Percentiles rank a stretch among this genome's conserved stretches.
Conservation (phyloP, 2,329 filamentous ascomycete genomes). For the Sclerotinia nivalis region DNA sequence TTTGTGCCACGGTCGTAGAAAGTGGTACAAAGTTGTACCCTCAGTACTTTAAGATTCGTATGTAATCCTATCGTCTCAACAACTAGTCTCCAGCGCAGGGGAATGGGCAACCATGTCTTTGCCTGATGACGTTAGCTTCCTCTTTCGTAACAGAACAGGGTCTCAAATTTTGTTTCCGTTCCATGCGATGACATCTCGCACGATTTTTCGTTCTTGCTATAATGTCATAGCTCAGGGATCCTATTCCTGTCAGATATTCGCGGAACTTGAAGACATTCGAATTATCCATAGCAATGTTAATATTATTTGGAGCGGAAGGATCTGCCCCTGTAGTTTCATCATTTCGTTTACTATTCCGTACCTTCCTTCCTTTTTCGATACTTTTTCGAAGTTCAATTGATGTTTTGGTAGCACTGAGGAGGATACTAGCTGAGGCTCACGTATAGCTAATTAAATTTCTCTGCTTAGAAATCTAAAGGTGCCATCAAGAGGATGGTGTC, state of each 20-base stretch:
- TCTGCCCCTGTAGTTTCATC: not conserved
- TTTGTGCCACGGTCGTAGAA: too few relatives aligned
- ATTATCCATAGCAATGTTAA: not conserved
- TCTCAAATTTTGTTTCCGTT: not conserved
- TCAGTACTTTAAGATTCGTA: not conserved
- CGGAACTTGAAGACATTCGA: not conserved
- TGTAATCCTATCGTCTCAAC: not conserved
- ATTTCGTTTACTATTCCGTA: not conserved
- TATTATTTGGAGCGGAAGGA: not conserved
- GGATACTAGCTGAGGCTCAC: not conserved
- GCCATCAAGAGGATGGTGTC: not conserved
- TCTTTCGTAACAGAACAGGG: not conserved
- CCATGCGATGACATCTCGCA: not conserved
- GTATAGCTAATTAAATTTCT: not conserved
- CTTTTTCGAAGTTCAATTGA: not conserved
- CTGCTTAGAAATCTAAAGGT: not conserved
- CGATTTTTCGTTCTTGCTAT: not conserved
- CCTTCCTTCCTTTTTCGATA: not conserved
- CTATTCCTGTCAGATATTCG: not conserved
- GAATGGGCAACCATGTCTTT: not conserved
- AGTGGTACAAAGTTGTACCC: not conserved
- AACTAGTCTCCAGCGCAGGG: fast-evolving
- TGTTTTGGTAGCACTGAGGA: not conserved
- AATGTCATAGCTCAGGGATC: not conserved
- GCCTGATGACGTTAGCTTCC: not conserved